Percentiles rank a stretch among this genome's conserved stretches.
phyloP scores from a whole-genome alignment of 306 rosid species.

The Vicia sativa region DNA sequence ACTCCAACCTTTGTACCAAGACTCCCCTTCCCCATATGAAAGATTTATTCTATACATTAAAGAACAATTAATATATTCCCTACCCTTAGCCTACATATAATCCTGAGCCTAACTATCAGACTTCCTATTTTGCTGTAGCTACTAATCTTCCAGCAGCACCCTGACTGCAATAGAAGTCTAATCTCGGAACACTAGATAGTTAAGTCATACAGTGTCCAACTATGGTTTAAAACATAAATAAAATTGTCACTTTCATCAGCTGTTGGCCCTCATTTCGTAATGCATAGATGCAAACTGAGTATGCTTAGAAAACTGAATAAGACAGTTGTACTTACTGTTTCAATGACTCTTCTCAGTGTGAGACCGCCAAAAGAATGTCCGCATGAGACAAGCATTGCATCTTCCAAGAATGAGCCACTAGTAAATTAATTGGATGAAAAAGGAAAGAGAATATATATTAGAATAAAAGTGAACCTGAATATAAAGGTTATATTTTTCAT shows the following conservation, averaged over 20 bases:
- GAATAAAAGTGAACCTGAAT: constrained; percentile 26
- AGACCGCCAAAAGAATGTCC: constrained; percentile 99
- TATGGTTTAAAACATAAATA: constrained; percentile 15
- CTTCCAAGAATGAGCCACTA: constrained; percentile 94
- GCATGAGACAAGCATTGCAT: constrained; percentile 90
- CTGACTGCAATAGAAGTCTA: constrained; percentile 21
- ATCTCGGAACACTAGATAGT: constrained; percentile 7
- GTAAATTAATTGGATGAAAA: constrained; percentile 34
- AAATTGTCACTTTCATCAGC: constrained; percentile 24
- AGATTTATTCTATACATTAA: constrained; percentile 3
- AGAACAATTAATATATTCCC: neutral
- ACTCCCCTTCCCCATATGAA: constrained; percentile 19
- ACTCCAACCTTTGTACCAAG: neutral
- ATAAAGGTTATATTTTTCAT: constrained; percentile 24
- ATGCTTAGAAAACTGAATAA: constrained; percentile 37
- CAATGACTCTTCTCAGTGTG: constrained; percentile 89
- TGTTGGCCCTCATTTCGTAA: constrained; percentile 24
- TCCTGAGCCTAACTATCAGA: constrained; percentile 20
- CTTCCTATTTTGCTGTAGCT: constrained; percentile 9
- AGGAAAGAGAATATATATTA: constrained; percentile 34
- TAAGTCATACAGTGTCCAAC: constrained; percentile 11
- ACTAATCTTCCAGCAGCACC: constrained; percentile 23
- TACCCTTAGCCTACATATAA: constrained; percentile 22
- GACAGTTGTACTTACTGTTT: constrained; percentile 66
- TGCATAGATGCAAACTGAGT: constrained; percentile 19